These are phyloP conservation scores for Scopulariopsis brevicaulis DNA, from an alignment of 2,329 filamentous ascomycete genomes.

Conservation along the genomic window DNA sequence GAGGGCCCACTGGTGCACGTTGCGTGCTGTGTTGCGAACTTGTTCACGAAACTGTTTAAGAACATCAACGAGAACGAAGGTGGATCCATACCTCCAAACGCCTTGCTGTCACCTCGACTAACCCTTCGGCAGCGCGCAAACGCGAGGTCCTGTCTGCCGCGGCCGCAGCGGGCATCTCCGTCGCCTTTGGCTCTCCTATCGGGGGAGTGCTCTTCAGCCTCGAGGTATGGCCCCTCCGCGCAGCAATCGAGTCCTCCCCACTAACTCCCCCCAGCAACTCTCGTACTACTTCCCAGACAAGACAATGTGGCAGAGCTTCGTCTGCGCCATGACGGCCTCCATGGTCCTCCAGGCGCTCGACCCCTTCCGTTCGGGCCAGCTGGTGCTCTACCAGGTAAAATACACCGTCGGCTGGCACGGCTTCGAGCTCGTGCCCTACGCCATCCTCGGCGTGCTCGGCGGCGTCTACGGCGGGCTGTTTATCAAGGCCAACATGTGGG, in stretches of 20 bases:
- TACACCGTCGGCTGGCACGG: conserved; percentile 89
- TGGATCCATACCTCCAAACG: conserved; percentile 16
- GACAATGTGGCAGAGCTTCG: conserved; percentile 99
- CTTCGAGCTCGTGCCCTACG: conserved; percentile 86
- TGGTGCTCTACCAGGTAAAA: conserved; percentile 91
- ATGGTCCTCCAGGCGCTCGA: conserved; percentile 88
- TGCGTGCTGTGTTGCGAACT: conserved; percentile 88
- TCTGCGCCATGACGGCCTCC: conserved; percentile 97
- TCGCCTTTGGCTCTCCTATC: conserved; percentile 88
- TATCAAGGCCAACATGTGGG: conserved; percentile 84
- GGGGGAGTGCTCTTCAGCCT: conserved; percentile 91
- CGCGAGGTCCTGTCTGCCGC: conserved; percentile 88
- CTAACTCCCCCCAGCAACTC: conserved; percentile 49
- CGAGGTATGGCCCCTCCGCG: conserved; percentile 42
- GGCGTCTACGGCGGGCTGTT: conserved; percentile 93
- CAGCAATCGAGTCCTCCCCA: neutral
- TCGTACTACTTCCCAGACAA: conserved; percentile 98
- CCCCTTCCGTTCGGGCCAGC: conserved; percentile 88
- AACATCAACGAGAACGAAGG: conserved; percentile 81
- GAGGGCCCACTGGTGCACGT: conserved; percentile 94
- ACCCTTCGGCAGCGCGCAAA: conserved; percentile 57
- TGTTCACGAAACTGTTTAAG: conserved; percentile 83
- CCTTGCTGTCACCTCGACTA: neutral
- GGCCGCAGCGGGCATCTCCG: conserved; percentile 83
- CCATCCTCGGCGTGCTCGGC: conserved; percentile 74